A percentile compares a stretch with the other conserved stretches of the same genome.
phyloP scores from a whole-genome alignment of 2,329 filamentous ascomycete species.

The Didymella glomerata region DNA sequence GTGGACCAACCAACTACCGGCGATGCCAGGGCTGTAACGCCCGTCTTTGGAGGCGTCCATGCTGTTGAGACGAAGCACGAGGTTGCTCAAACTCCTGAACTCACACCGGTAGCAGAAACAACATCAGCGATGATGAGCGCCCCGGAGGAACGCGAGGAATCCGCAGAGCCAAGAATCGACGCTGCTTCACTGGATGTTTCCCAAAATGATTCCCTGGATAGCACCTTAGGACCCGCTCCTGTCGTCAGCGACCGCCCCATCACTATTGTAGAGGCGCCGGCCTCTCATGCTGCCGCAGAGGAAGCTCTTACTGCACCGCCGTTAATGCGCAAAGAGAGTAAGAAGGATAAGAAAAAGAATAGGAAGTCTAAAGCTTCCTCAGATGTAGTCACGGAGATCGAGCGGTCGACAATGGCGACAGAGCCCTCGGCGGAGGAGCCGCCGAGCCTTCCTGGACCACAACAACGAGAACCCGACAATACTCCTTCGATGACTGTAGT shows the following conservation, averaged over 20 bases:
- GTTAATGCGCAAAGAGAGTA: conserved; percentile 36
- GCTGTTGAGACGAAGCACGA: conserved; percentile 1
- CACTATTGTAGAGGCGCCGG: conserved; percentile 18
- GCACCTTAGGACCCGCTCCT: background rate
- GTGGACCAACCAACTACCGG: background rate
- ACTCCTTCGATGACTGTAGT: background rate
- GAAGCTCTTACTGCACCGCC: conserved; percentile 24
- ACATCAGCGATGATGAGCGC: background rate
- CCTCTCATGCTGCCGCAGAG: conserved; percentile 9
- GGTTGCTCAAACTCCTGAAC: background rate
- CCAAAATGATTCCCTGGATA: background rate
- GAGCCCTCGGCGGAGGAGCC: background rate
- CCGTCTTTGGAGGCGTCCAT: background rate
- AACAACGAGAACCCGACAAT: background rate
- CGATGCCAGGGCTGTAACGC: too few species aligned
- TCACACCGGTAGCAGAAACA: background rate
- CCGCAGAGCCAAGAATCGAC: background rate
- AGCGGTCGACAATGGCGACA: background rate
- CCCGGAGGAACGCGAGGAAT: background rate
- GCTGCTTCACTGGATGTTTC: background rate
- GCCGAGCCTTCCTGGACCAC: background rate
- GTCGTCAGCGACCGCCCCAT: background rate
- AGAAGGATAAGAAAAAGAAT: conserved; percentile 45
- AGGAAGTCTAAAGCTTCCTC: conserved; percentile 24
- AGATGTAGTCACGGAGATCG: conserved; percentile 1